phyloP scores from a whole-genome alignment of 1,284 basidiomycete genomes.

The Ceratobasidium sp. region DNA sequence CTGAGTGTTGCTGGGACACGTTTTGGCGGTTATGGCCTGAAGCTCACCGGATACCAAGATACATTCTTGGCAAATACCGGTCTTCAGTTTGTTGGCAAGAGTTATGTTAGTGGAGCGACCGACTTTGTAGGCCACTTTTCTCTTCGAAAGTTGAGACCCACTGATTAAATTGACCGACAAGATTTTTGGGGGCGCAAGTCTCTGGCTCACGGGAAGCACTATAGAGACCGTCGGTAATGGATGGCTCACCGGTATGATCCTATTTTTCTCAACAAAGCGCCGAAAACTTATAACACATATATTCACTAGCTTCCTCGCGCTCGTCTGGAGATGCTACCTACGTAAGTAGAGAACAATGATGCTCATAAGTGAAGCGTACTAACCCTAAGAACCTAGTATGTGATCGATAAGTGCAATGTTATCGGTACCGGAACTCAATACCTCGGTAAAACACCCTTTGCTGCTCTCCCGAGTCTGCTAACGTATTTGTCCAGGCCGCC shows the following conservation, averaged over 20 bases:
- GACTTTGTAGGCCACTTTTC: conserved; percentile 48
- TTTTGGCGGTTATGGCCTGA: conserved; percentile 50
- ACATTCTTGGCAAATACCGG: conserved; percentile 51
- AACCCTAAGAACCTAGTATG: conserved; percentile 6
- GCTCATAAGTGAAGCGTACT: no score
- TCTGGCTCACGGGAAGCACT: conserved; percentile 46
- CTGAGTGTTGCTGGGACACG: conserved; percentile 48
- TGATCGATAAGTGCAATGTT: conserved; percentile 32
- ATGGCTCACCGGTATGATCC: conserved; percentile 47
- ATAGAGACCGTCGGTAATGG: conserved; percentile 48
- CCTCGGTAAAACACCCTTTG: conserved; percentile 21
- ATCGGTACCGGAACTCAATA: conserved; percentile 27
- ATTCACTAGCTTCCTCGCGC: conserved; percentile 37
- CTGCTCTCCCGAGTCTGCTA: background rate
- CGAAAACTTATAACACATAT: background rate
- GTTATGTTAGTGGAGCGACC: conserved; percentile 48
- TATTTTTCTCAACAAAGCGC: background rate
- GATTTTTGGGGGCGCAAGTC: conserved; percentile 37
- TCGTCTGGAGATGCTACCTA: conserved; percentile 48
- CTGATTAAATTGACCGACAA: background rate
- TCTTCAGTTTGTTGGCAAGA: conserved; percentile 48
- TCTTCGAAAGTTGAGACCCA: background rate
- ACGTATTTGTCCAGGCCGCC: conserved; percentile 9
- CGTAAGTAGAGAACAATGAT: conserved; percentile 35
- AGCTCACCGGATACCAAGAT: conserved; percentile 50